Percentiles rank a stretch among this genome's conserved stretches.
Evolutionary conservation across 768 basidiomycete genomes (phyloP).

Genomic region (Lactarius pseudohatsudake): DNA sequence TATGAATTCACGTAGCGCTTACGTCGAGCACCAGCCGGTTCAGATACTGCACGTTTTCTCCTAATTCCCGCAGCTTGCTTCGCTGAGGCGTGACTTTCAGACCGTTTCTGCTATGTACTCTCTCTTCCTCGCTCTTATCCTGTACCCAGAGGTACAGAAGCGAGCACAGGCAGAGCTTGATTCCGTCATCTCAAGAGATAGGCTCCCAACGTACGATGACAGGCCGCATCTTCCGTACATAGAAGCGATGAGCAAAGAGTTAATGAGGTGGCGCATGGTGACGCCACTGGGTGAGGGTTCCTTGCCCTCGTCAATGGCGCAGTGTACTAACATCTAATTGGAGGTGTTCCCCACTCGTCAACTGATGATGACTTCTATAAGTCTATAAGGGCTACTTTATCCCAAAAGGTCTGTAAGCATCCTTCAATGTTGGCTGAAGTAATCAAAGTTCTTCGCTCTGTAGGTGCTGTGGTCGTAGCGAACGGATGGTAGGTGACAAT

Average conservation of each 20-base stretch:
- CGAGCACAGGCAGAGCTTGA: constrained; percentile 32
- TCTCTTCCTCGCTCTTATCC: constrained; percentile 33
- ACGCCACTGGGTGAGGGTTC: constrained; percentile 25
- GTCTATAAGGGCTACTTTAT: not conserved
- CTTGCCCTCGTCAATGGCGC: not conserved
- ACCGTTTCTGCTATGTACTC: constrained; percentile 27
- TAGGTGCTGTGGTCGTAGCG: constrained; percentile 25
- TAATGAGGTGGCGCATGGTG: constrained; percentile 30
- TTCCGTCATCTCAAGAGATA: constrained; percentile 26
- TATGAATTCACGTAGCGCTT: not conserved
- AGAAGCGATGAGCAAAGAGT: constrained; percentile 29
- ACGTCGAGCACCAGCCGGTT: constrained; percentile 10
- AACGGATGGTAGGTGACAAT: constrained; percentile 29
- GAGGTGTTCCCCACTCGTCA: constrained; percentile 28
- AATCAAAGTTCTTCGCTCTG: not conserved
- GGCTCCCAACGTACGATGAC: not conserved
- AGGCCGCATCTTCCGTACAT: constrained; percentile 21
- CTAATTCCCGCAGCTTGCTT: not conserved
- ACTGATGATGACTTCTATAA: constrained; percentile 6
- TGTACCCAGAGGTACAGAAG: constrained; percentile 32
- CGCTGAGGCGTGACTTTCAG: not conserved
- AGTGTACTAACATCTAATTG: not conserved
- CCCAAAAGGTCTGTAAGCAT: constrained; percentile 14
- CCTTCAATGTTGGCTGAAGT: constrained; percentile 22
- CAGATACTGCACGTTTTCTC: constrained; percentile 11